Evolutionary conservation across 2,329 filamentous ascomycete genomes (phyloP).

Genomic region (Zymoseptoria tritici): DNA sequence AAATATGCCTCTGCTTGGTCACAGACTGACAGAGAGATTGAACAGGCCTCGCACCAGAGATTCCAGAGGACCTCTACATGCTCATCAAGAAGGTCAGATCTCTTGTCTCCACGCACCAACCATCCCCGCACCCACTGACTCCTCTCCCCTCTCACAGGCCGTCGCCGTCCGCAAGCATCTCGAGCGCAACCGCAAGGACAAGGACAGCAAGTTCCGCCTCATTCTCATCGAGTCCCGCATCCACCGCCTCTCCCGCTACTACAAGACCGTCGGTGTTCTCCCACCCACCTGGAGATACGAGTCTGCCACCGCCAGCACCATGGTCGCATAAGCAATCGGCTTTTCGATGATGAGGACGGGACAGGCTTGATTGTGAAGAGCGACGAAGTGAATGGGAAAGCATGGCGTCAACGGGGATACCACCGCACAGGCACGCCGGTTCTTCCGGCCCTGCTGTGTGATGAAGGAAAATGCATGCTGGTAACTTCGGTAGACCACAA

Average conservation of each 20-base stretch:
- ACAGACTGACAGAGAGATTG: conserved; percentile 38
- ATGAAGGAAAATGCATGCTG: conserved; percentile 10
- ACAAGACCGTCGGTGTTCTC: conserved; percentile 84
- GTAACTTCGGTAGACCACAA: conserved; percentile 13
- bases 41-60: conserved; percentile 94
- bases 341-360: neutral
- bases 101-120: neutral
- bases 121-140: conserved; percentile 2
- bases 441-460: conserved; percentile 8
- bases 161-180: conserved; percentile 99
- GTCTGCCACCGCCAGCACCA: conserved; percentile 88
- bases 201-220: conserved; percentile 99
- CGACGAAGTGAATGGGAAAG: conserved; percentile 8
- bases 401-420: conserved; percentile 18
- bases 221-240: conserved; percentile 99
- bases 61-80: conserved; percentile 99
- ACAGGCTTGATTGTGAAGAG: conserved; percentile 10
- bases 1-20: conserved; percentile 38
- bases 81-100: conserved; percentile 96
- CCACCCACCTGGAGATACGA: conserved; percentile 99
- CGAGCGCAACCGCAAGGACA: conserved; percentile 99
- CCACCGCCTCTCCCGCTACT: conserved; percentile 98
- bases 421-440: conserved; percentile 1
- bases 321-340: conserved; percentile 66
- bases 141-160: conserved; percentile 48